phyloP scores from a whole-genome alignment of 345 rosid genomes.

The Arabidopsis thaliana region TAIR10.1 NC_003071.7:13358001-13358500 shows the following conservation, averaged over 20 bases:
- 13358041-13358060: slow-evolving; percentile 53
- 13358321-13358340: slow-evolving; percentile 59
- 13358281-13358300: slow-evolving; percentile 20
- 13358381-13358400: slow-evolving; percentile 83
- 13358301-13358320: slow-evolving; percentile 15
- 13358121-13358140: slow-evolving; percentile 77
- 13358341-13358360: slow-evolving; percentile 83
- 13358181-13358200: slow-evolving; percentile 86
- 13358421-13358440: not conserved
- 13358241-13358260: slow-evolving; percentile 50
- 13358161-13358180: slow-evolving; percentile 64
- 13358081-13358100: slow-evolving; percentile 57
- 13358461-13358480: slow-evolving; percentile 19
- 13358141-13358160: slow-evolving; percentile 66
- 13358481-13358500: slow-evolving; percentile 68
- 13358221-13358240: slow-evolving; percentile 77
- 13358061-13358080: slow-evolving; percentile 52
- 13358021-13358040: slow-evolving; percentile 9
- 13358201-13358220: slow-evolving; percentile 66
- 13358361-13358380: slow-evolving; percentile 75
- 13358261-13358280: slow-evolving; percentile 7
- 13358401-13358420: slow-evolving; percentile 62
- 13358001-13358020: slow-evolving; percentile 20
- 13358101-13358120: slow-evolving; percentile 68
- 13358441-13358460: not conserved